Conservation (phyloP, 2,329 filamentous ascomycete species). For the Neophaeococcomyces mojaviensis region DNA sequence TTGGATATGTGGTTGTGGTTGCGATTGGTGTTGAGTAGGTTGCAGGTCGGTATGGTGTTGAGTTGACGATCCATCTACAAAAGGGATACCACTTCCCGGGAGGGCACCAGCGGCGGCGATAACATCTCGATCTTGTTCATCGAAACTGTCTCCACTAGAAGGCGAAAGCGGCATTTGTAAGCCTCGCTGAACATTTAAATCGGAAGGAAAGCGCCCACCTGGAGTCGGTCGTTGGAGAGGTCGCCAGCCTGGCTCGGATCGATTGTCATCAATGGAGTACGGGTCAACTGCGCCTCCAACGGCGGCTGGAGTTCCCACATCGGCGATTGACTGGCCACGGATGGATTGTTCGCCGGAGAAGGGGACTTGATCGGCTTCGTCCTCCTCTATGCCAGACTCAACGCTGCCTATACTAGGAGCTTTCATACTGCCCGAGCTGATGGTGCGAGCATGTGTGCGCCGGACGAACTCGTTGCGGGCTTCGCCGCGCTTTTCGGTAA, state of each 20-base stretch:
- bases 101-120: conserved; percentile 52
- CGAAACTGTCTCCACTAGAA: conserved; percentile 73
- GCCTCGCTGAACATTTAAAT: conserved; percentile 79
- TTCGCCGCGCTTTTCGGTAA: conserved; percentile 83
- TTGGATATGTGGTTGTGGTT: neutral
- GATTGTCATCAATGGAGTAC: conserved; percentile 21
- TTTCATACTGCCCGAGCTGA: conserved; percentile 55
- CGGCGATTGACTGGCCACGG: conserved; percentile 27
- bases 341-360: conserved; percentile 50
- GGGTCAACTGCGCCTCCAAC: conserved; percentile 29
- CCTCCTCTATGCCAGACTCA: conserved; percentile 70
- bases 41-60: conserved; percentile 18
- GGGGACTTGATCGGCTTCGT: conserved; percentile 58
- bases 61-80: neutral
- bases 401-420: conserved; percentile 60
- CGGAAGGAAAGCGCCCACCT: conserved; percentile 95
- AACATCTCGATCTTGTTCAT: conserved; percentile 48
- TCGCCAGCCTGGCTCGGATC: conserved; percentile 28
- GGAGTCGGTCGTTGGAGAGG: conserved; percentile 63
- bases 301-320: conserved; percentile 29
- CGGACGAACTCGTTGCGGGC: conserved; percentile 83
- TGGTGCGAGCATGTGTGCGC: conserved; percentile 62
- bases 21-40: conserved; percentile 7
- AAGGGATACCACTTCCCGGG: conserved; percentile 39
- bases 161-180: conserved; percentile 72